These are phyloP conservation scores for Penicillium fuscoglaucum DNA, from an alignment of 2,329 filamentous ascomycete species.

Conservation along the genomic window DNA sequence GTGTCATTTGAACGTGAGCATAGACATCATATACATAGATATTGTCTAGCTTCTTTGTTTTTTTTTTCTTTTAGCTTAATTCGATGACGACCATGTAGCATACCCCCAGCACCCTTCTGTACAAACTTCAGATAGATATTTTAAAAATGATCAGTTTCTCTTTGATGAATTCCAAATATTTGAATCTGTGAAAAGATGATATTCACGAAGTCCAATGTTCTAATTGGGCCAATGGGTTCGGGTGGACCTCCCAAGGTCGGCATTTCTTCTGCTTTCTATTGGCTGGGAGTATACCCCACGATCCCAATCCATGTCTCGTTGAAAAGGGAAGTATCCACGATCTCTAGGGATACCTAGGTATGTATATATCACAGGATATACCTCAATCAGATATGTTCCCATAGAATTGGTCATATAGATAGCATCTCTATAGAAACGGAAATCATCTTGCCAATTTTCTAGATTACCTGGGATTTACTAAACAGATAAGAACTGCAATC, in stretches of 20 bases:
- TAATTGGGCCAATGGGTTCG: neutral
- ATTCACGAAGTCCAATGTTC: neutral
- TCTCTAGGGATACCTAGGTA: neutral
- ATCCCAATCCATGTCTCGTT: neutral
- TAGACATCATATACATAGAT: neutral
- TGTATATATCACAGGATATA: no score
- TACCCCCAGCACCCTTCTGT: slow-evolving; percentile 50
- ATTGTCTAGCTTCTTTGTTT: neutral
- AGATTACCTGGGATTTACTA: neutral
- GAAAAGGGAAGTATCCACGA: neutral
- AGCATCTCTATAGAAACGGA: no score
- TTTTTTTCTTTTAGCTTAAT: neutral
- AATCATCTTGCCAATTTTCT: neutral
- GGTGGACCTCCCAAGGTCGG: neutral
- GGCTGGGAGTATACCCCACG: neutral
- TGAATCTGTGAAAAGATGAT: neutral
- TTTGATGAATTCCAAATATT: neutral
- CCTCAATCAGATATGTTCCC: neutral
- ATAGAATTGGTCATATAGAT: neutral
- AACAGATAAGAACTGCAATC: neutral
- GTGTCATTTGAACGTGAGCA: neutral
- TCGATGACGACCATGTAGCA: slow-evolving; percentile 12
- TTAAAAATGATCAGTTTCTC: no score
- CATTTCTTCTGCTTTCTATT: neutral
- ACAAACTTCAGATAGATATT: neutral